Evolutionary conservation across 2,329 filamentous ascomycete genomes (phyloP).

Genomic region (Juglanconis oblonga): DNA sequence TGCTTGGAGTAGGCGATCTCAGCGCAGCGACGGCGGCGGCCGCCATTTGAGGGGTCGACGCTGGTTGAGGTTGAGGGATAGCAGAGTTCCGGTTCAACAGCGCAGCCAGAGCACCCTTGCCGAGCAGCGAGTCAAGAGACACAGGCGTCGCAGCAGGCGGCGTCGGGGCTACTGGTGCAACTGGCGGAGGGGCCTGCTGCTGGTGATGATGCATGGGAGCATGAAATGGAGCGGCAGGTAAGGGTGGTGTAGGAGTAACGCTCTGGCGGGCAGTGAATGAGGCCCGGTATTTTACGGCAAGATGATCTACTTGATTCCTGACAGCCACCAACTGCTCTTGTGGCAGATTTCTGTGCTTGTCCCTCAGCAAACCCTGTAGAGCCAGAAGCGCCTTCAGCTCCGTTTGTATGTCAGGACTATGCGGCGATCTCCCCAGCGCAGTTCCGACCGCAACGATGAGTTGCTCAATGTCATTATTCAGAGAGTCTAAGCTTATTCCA

Average conservation of each 20-base stretch:
- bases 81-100: constrained; percentile 53
- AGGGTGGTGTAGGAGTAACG: constrained; percentile 28
- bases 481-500: constrained; percentile 64
- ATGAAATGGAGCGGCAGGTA: constrained; percentile 30
- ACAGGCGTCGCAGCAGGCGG: constrained; percentile 34
- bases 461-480: constrained; percentile 80
- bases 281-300: constrained; percentile 63
- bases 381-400: constrained; percentile 83
- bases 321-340: constrained; percentile 81
- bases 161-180: constrained; percentile 33
- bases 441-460: constrained; percentile 71
- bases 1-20: constrained; percentile 48
- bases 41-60: constrained; percentile 16
- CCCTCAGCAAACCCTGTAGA: constrained; percentile 76
- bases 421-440: constrained; percentile 72
- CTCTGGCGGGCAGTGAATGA: constrained; percentile 33
- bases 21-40: constrained; percentile 37
- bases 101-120: constrained; percentile 57
- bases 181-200: constrained; percentile 21
- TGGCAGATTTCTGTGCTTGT: constrained; percentile 62
- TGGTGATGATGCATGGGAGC: constrained; percentile 29
- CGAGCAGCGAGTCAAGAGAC: constrained; percentile 58
- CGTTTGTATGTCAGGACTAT: constrained; percentile 72
- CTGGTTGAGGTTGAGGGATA: constrained; percentile 47
- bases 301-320: constrained; percentile 77